Evolutionary conservation across 169 alveolate species (phyloP), one percentile per base, ranked within the genome.

Genomic region (Gregarina niphandrodes): DNA sequence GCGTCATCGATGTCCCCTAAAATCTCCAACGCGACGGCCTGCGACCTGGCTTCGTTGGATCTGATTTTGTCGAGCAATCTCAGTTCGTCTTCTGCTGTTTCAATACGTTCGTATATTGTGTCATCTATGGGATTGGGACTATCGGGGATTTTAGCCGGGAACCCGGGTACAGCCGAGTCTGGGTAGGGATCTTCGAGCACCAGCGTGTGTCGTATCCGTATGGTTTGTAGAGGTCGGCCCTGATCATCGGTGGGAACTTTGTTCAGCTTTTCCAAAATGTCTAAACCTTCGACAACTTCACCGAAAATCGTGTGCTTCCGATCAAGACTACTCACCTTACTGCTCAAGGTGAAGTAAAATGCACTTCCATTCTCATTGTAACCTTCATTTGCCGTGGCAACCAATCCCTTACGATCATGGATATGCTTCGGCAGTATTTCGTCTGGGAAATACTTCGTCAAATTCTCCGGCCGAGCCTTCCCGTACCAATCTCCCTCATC

Each of bases 1-100:
- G 96, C 96, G 63, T 86, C 94, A 3, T 97, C 97, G 7, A 92
- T 60, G 58, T 92, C 99, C 12, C 95, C 96, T 21, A 89, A 53
- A 37, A 92, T 78, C 65, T 87, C 95, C 47, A 92, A 70, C 2
- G 85, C 80, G 6, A 84, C 80, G 2, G 97, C 92, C 42, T 89
- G 71, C 11, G 89, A 75, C 49, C 74, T 76, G 21, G 93, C 84
- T 47, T 82, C 83, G 45, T 84, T 69, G 37, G 65, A 70, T 47
- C 70, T 66, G 17, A 79, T 70, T 45, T 70, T 61, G 57, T 73
- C 70, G 21, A 75, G 55, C 22, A 79, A 66, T 37, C 72, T 49
- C 26, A 70, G 68, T 48, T 73, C 88, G 39, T 75, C 69, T 16
- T 68, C 76, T 31, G 40, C 20, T 53, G 53, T 20, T 46, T 53